Conservation (phyloP, 2,329 filamentous ascomycete species). For the Ambrosiella beaveri region DNA sequence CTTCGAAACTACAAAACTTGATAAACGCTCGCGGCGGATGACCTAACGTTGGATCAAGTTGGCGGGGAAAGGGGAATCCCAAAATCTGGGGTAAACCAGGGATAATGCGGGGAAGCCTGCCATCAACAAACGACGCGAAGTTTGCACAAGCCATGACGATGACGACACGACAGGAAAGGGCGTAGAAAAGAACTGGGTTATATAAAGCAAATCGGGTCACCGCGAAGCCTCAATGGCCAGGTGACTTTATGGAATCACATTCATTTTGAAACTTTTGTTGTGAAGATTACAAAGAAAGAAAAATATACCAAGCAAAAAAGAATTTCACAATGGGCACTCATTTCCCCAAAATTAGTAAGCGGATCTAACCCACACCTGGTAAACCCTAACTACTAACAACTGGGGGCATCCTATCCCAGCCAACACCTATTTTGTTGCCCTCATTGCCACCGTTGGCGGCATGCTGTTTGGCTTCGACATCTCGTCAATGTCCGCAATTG, state of each 20-base stretch:
- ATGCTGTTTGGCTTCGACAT: conserved; percentile 39
- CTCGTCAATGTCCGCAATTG: conserved; percentile 40
- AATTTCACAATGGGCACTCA: conserved; percentile 5
- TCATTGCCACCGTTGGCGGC: conserved; percentile 24
- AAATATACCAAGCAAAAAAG: background rate
- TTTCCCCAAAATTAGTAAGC: conserved; percentile 12
- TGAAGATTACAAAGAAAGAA: background rate
- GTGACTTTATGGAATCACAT: background rate
- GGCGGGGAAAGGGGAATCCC: too few relatives aligned
- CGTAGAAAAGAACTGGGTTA: too few relatives aligned
- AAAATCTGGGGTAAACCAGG: too few relatives aligned
- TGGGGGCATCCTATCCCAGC: conserved; percentile 1
- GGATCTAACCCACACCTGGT: background rate
- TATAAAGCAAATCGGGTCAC: too few relatives aligned
- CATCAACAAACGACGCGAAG: too few relatives aligned
- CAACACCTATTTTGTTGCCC: conserved; percentile 22
- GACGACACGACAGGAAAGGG: too few relatives aligned
- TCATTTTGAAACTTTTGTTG: background rate
- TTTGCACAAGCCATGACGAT: too few relatives aligned
- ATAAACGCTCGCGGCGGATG: too few relatives aligned
- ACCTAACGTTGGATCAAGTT: too few relatives aligned
- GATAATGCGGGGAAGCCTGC: too few relatives aligned
- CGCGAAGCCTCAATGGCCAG: background rate
- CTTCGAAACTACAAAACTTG: too few relatives aligned
- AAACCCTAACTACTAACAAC: background rate